Base-by-base conservation (phyloP, 169 alveolate species). In the Plasmodium ovale region DNA sequence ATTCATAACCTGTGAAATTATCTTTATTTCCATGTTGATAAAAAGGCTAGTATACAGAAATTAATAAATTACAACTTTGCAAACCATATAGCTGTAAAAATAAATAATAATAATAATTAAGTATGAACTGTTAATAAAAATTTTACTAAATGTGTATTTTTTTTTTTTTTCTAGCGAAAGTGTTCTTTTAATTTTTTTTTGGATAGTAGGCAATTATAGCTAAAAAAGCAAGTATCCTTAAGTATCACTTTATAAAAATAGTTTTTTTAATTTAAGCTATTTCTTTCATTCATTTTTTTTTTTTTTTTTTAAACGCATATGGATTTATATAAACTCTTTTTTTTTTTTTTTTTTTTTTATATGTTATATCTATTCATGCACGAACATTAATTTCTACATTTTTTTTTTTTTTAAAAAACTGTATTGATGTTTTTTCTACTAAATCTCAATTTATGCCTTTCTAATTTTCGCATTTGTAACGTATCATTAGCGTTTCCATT, bases 131-230 rank as follows among this genome's bases (percentile, higher is more conserved):
- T 72, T 44, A 58, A 72, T 54, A 72, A 72, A 72, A 72, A 35
- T 31, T 53, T 72, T 72, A 29, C 23, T 56, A 39, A 10, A 33
- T 27, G 23, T 27, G 33, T 42, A 5, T 67, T 67, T 35, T 68
- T 68, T 68, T n/a, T 68, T 69, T 69, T 69, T 68, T 68, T 68
- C 35, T 68, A 23, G 33, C 67, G 25, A 14, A 49, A 69, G 25
- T 69, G 82, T 69, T 53, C 82, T 47, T 69, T 25, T 25, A 12
- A 21, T 44, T 70, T 72, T 72, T 72, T 72, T 72, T 72, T 72
- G 47, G 62, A 25, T 72, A 29, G 71, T 72, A 53, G n/a, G 54
- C 51, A 53, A 9, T 23, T 56, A 62, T 72, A 54, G 9, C 10
- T 16, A 72, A 72, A 44, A 27, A 7, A 31, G 29, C 25, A 58